phyloP scores from a whole-genome alignment of 768 basidiomycete species.

The Boletus rufocinnamomeus region DNA sequence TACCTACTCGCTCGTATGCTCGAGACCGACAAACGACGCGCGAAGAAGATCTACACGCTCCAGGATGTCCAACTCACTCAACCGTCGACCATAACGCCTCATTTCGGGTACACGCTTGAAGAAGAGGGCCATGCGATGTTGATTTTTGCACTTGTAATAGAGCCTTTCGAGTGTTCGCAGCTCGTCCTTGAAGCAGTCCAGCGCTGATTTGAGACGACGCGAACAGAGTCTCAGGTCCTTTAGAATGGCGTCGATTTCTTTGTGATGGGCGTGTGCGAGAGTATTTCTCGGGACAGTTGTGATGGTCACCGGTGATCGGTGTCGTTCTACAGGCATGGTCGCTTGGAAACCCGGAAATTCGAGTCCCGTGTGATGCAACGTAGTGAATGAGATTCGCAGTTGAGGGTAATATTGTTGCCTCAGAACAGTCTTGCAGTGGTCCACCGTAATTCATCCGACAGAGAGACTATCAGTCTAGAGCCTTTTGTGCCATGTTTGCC shows the following conservation, averaged over 20 bases:
- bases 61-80: slow-evolving; percentile 19
- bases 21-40: slow-evolving; percentile 33
- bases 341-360: no score
- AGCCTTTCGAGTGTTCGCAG: slow-evolving; percentile 62
- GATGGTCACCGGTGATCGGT: slow-evolving; percentile 9
- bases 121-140: slow-evolving; percentile 53
- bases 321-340: slow-evolving; percentile 9
- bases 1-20: slow-evolving; percentile 27
- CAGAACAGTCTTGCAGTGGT: no score
- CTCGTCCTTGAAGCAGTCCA: slow-evolving; percentile 32
- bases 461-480: no score
- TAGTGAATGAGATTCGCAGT: background rate
- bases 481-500: slow-evolving; percentile 12
- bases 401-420: background rate
- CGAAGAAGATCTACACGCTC: slow-evolving; percentile 28
- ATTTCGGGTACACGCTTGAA: slow-evolving; percentile 66
- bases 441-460: no score
- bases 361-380: background rate
- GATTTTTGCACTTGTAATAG: slow-evolving; percentile 81
- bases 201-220: slow-evolving; percentile 51
- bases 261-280: slow-evolving; percentile 31
- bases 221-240: slow-evolving; percentile 59
- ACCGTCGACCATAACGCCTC: slow-evolving; percentile 42
- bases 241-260: slow-evolving; percentile 53
- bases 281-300: slow-evolving; percentile 20